Evolutionary conservation across 2,329 filamentous ascomycete genomes (phyloP), one percentile per base, ranked within the genome.

Genomic region (Alternaria longipes): DNA sequence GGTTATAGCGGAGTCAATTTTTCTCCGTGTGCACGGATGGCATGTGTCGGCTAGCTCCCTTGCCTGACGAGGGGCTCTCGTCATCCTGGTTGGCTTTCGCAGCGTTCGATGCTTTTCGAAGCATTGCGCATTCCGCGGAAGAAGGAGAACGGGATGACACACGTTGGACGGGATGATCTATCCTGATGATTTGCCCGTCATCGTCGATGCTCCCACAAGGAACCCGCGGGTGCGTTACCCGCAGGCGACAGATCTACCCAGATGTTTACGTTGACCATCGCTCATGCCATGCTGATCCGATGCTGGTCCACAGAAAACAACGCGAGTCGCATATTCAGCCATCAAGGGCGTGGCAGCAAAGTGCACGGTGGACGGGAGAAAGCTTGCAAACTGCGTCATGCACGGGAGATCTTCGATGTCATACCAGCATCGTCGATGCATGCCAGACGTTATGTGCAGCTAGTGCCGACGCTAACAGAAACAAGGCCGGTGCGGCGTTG

Each of bases 351-450:
- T 44, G 16, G 18, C 12, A 24, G 18, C 3, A 42, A 12, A 20
- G 38, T 45, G 38, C 24, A 45, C 40, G 28, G 51, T 32, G n/a
- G 24, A 22, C 40, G 52, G 52, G 11, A 54, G 20, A 42, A 34
- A 34, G 38, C 30, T 36, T 50, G 14, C 14, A 38, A 42, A 51
- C 14, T 20, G 20, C 56, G 30, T 54, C 16, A 20, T 12, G 18
- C 44, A 51, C 57, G 61, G 61, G 54, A 63, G 61, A 63, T 63
- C 44, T 46, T 58, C 61, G 61, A 63, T 63, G 60, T 12, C 26
- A 26, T 28, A 20, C 26, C 34, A 26, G 22, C 57, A 63, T 63
- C 61, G 61, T 55, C 61, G 61, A 63, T 61, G 57, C 32, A 16
- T 16, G 12, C 12, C 14, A 36, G 32, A 36, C 32, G 38, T 24